Evolutionary conservation across 1,139 yeast species (phyloP), one percentile per base, ranked within the genome.

Genomic region (Taiozyma onychis): DNA sequence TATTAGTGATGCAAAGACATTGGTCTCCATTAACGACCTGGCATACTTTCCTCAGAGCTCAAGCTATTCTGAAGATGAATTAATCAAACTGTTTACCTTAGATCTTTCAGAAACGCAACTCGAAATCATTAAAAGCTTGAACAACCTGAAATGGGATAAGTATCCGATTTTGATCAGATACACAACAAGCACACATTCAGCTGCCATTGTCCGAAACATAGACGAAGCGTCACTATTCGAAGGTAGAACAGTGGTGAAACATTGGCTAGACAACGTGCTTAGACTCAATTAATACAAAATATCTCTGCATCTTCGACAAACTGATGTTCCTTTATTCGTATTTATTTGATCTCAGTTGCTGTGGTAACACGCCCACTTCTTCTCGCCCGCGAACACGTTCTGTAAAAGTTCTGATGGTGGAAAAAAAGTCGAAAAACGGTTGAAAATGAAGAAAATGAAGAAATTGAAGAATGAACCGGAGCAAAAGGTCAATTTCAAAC

Each of bases 171-270:
- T 85, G 53, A 84, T 88, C 48, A 75, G 85, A 44, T 70, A 76
- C 35, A 83, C 93, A 4, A 75, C 75, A 48, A 78, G 82, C 46
- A 77, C 95, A 0, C 96, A 88, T 62, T 89, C 96, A 2, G 95
- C 93, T 2, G 84, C 88, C 1, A 85, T 88, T 52, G 87, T 83
- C 41, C 75, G 95, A 50, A 75, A 76, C 24, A 66, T 72, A 24
- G 81, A 77, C 53, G 78, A 70, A 35, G 14, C 27, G 3, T 53
- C 50, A 7, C 45, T 60, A 1, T 54, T 24, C 39, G 95, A 88
- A 65, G 96, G 96, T 0, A 77, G 81, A 60, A 64, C 73, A 1
- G 87, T 85, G 4, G 77, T 88, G 21, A 66, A 67, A 42, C 96
- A 88, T 64, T 84, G 87, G 74, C 69, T 84, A 14, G 69, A 75